A percentile compares a stretch with the other conserved stretches of the same genome.
Conservation (phyloP, 257 asterid genomes). For the Solanum chiquidenum region DNA sequence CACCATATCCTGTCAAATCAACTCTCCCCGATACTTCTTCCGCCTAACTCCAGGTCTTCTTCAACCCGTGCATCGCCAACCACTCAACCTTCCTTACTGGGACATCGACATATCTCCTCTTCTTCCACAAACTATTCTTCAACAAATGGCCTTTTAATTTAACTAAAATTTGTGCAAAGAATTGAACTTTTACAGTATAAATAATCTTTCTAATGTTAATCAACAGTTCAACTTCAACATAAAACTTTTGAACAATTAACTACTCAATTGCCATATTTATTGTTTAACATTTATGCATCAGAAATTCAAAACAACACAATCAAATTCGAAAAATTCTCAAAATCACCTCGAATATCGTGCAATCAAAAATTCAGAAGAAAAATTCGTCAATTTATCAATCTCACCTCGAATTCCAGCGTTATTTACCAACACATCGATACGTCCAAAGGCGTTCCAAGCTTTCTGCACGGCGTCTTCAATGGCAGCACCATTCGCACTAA, state of each 20-base stretch:
- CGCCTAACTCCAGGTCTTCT: neutral
- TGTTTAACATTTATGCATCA: neutral
- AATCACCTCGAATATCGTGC: neutral
- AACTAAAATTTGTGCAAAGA: neutral
- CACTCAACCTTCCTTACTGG: neutral
- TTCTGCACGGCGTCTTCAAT: slow-evolving; percentile 33
- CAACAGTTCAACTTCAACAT: neutral
- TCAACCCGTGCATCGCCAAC: neutral
- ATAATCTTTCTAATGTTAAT: neutral
- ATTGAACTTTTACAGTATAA: neutral
- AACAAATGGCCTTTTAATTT: neutral
- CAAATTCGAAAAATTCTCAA: neutral
- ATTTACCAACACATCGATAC: slow-evolving; percentile 48
- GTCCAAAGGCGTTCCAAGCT: slow-evolving; percentile 64
- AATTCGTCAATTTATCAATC: neutral
- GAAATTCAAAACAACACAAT: neutral
- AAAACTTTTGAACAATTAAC: neutral
- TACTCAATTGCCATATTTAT: neutral
- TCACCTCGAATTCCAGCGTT: slow-evolving; percentile 68
- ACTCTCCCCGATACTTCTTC: neutral
- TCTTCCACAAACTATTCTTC: neutral
- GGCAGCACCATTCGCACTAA: slow-evolving; percentile 15
- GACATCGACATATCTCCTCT: neutral
- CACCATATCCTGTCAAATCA: neutral
- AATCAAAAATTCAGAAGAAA: neutral